Evolutionary conservation across 768 basidiomycete species (phyloP).

Genomic region (Amanita rubescens): DNA sequence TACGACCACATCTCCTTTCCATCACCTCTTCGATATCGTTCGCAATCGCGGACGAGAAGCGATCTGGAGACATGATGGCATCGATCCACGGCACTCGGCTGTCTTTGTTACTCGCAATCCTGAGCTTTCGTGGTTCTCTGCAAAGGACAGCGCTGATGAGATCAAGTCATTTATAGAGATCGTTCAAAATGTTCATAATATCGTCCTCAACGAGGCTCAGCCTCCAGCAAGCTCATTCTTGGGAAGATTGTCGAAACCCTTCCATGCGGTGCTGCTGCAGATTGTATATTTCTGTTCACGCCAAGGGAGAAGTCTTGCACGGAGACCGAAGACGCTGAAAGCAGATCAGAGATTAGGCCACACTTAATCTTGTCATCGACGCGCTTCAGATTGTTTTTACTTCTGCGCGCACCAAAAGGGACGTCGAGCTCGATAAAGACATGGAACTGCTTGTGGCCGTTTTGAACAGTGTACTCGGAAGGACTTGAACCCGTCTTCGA

Average conservation of each 20-base stretch:
- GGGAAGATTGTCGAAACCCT: conserved; percentile 51
- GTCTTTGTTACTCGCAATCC: conserved; percentile 61
- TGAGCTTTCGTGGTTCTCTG: conserved; percentile 75
- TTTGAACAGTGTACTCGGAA: conserved; percentile 75
- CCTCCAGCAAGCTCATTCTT: conserved; percentile 69
- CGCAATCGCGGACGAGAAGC: conserved; percentile 57
- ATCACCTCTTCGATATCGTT: conserved; percentile 59
- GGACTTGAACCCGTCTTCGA: conserved; percentile 61
- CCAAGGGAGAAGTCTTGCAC: conserved; percentile 47
- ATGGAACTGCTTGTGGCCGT: conserved; percentile 76
- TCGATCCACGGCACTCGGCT: conserved; percentile 73
- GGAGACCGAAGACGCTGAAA: conserved; percentile 41
- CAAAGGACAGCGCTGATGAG: conserved; percentile 45
- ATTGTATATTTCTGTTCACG: conserved; percentile 72
- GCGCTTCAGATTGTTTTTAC: conserved; percentile 59
- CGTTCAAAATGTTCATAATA: conserved; percentile 49
- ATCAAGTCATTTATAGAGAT: conserved; percentile 55
- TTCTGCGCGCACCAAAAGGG: conserved; percentile 46
- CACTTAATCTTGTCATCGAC: conserved; percentile 60
- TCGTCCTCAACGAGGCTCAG: conserved; percentile 70
- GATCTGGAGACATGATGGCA: conserved; percentile 80
- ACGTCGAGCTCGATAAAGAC: conserved; percentile 68
- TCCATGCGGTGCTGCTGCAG: conserved; percentile 77
- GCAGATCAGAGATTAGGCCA: conserved; percentile 60
- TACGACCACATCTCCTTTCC: conserved; percentile 47